A percentile compares a stretch with the other conserved stretches of the same genome.
These are phyloP conservation scores for Babesia caballi DNA, from an alignment of 169 alveolate genomes.

Conservation along the genomic window DNA sequence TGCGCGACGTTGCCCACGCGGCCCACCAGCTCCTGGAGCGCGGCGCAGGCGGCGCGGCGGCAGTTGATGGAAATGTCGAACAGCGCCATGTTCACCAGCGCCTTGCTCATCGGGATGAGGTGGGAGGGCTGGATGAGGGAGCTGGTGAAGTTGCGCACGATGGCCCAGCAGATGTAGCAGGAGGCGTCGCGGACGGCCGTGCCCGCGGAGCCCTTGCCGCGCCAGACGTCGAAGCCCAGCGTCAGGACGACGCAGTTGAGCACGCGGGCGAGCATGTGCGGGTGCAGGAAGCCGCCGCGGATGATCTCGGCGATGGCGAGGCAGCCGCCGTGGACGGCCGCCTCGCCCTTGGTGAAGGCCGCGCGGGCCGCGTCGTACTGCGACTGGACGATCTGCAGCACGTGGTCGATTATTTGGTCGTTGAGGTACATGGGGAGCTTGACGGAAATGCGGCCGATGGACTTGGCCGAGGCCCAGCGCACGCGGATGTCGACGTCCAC, in stretches of 20 bases:
- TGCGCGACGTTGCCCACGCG: conserved; percentile 41
- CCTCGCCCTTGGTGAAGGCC: conserved; percentile 39
- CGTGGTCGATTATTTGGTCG: conserved; percentile 40
- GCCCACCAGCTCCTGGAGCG: conserved; percentile 61
- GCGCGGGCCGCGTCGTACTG: conserved; percentile 10
- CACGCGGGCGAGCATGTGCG: conserved; percentile 46
- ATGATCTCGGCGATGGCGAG: conserved; percentile 60
- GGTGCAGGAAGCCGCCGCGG: conserved; percentile 40
- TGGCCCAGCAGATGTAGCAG: conserved; percentile 62
- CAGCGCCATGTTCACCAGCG: conserved; percentile 47
- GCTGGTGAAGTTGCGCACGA: conserved; percentile 26
- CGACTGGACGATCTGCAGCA: conserved; percentile 13
- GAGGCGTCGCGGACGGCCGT: conserved; percentile 55
- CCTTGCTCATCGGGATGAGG: conserved; percentile 36
- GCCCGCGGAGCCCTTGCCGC: conserved; percentile 62
- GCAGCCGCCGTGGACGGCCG: conserved; percentile 59
- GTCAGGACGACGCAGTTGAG: conserved; percentile 39
- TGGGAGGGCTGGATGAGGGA: conserved; percentile 7
- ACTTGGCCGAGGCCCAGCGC: conserved; percentile 65
- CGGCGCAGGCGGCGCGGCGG: conserved; percentile 60
- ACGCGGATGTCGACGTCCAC: conserved; percentile 56
- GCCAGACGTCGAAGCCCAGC: conserved; percentile 46
- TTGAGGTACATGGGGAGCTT: conserved; percentile 28
- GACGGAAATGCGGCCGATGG: conserved; percentile 42
- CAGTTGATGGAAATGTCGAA: conserved; percentile 54